Evolutionary conservation across 257 asterid species (phyloP).

Genomic region (Lantana camara): DNA sequence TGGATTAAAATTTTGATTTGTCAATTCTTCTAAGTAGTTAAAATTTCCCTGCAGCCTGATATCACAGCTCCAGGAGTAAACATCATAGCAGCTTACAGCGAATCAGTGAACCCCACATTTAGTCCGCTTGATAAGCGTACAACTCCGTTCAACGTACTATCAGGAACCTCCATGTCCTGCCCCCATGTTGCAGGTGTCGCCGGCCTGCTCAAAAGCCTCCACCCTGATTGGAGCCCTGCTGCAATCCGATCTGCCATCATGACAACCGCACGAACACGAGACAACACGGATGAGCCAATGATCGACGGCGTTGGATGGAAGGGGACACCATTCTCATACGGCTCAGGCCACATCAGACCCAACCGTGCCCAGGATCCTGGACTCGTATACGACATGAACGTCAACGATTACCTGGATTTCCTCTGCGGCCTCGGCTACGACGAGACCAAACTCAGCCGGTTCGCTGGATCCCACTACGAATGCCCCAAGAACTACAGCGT

Average conservation of each 20-base stretch:
- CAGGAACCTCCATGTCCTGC: constrained; percentile 75
- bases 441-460: constrained; percentile 1
- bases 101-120: constrained; percentile 31
- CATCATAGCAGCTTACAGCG: constrained; percentile 54
- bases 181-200: constrained; percentile 71
- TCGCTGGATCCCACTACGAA: constrained; percentile 17
- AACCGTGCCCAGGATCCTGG: constrained; percentile 70
- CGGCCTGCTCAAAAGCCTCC: constrained; percentile 50
- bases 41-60: constrained; percentile 52
- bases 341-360: constrained; percentile 62
- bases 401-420: constrained; percentile 51
- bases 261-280: constrained; percentile 61
- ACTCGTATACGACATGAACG: constrained; percentile 54
- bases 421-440: constrained; percentile 66
- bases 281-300: constrained; percentile 46
- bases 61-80: constrained; percentile 70
- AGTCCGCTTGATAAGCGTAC: constrained; percentile 29
- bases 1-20: no score
- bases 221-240: constrained; percentile 69
- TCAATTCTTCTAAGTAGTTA: not conserved
- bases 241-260: constrained; percentile 69
- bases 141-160: constrained; percentile 27
- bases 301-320: not conserved
- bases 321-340: constrained; percentile 49
- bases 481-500: constrained; percentile 43